Evolutionary conservation across 179 eudicot species (phyloP).

Genomic region (Vitellaria paradoxa): DNA sequence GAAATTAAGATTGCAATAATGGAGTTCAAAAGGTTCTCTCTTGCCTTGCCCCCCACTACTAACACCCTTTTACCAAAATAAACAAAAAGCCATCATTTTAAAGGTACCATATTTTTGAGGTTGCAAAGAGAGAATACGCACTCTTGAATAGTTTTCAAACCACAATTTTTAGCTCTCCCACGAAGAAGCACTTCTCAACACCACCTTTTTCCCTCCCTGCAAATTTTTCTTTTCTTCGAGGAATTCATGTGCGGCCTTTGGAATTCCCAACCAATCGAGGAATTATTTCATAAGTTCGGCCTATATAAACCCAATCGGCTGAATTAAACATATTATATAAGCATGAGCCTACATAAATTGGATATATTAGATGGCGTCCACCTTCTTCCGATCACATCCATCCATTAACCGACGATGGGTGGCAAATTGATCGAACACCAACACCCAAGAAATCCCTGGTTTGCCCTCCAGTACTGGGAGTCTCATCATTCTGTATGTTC

Average conservation of each 20-base stretch:
- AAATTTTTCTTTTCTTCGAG: conserved; percentile 15
- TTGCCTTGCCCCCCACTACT: conserved; percentile 31
- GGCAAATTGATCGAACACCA: conserved; percentile 48
- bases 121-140: conserved; percentile 54
- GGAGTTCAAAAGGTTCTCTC: conserved; percentile 39
- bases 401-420: conserved; percentile 54
- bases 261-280: neutral
- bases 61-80: conserved; percentile 20
- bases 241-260: neutral
- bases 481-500: conserved; percentile 24
- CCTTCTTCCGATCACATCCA: conserved; percentile 45
- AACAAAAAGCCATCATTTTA: conserved; percentile 25
- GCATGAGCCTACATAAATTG: neutral
- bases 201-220: conserved; percentile 20
- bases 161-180: conserved; percentile 21
- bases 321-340: neutral
- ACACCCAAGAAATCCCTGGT: conserved; percentile 88
- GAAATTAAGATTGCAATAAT: conserved; percentile 28
- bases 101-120: conserved; percentile 32
- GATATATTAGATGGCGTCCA: neutral
- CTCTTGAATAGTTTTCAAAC: conserved; percentile 11
- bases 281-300: neutral
- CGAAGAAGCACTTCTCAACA: conserved; percentile 16
- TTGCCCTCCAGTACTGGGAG: conserved; percentile 36
- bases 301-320: neutral